Percentiles rank a stretch among this genome's conserved stretches.
Conservation (phyloP, 257 asterid genomes). For the Cruciata laevipes region DNA sequence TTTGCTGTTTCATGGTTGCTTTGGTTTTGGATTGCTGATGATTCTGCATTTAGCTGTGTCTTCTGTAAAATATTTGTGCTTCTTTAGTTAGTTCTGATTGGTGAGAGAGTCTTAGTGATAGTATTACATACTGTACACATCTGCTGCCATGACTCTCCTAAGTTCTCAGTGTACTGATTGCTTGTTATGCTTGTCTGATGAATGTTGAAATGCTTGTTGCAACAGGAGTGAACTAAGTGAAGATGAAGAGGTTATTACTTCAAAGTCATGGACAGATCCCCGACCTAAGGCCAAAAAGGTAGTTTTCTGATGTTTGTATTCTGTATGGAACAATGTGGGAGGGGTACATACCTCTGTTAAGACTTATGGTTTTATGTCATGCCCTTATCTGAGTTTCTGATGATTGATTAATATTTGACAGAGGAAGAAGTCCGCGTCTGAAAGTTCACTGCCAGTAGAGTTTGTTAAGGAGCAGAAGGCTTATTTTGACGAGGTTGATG, state of each 20-base stretch:
- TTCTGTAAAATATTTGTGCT: not conserved
- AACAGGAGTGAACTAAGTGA: slow-evolving; percentile 38
- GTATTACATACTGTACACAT: not conserved
- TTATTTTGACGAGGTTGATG: slow-evolving; percentile 70
- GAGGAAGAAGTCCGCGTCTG: slow-evolving; percentile 29
- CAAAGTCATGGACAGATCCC: slow-evolving; percentile 53
- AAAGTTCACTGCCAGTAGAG: slow-evolving; percentile 36
- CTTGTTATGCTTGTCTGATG: slow-evolving; percentile 19
- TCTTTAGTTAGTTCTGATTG: not conserved
- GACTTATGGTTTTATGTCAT: not conserved
- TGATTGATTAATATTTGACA: slow-evolving; percentile 30
- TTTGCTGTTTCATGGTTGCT: not conserved
- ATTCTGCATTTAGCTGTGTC: not conserved
- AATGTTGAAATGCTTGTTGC: slow-evolving; percentile 25
- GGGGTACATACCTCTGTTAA: not conserved
- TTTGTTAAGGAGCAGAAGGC: slow-evolving; percentile 50
- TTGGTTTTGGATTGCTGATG: not conserved
- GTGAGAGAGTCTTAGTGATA: not conserved
- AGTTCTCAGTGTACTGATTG: not conserved
- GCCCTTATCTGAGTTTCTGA: not conserved
- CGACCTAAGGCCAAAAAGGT: slow-evolving; percentile 52
- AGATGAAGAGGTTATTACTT: slow-evolving; percentile 28
- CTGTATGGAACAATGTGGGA: not conserved
- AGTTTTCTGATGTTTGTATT: slow-evolving; percentile 17
- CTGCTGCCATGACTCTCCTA: not conserved